Evolutionary conservation across 768 basidiomycete species (phyloP).

Genomic region (Kwoniella botswanensis): DNA sequence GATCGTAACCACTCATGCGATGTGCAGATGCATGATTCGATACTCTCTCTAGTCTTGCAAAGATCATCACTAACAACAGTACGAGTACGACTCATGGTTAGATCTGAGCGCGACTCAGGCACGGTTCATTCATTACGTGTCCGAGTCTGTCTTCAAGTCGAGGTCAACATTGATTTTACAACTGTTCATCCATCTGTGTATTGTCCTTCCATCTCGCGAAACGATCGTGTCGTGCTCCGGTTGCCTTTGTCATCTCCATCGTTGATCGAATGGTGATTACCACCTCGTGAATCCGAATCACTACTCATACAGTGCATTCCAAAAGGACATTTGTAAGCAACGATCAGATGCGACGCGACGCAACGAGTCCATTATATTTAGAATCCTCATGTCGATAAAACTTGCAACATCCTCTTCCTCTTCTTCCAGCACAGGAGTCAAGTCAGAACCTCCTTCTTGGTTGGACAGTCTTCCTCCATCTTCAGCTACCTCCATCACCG

Average conservation of each 20-base stretch:
- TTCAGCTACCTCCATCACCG: background rate
- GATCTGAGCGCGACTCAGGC: constrained; percentile 3
- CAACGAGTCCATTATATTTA: background rate
- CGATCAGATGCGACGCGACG: background rate
- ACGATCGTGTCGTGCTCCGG: too few relatives aligned
- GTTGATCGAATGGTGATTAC: too few relatives aligned
- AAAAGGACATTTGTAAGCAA: background rate
- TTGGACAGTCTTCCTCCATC: background rate
- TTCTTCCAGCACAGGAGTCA: background rate
- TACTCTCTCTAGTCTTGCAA: too few relatives aligned
- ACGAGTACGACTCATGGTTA: background rate
- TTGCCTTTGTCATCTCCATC: too few relatives aligned
- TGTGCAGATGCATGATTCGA: too few relatives aligned
- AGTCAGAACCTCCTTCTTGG: background rate
- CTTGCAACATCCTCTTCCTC: background rate
- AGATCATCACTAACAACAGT: too few relatives aligned
- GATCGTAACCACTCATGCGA: too few relatives aligned
- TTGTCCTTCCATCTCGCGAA: background rate
- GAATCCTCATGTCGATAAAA: background rate
- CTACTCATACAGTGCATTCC: background rate
- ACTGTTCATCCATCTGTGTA: background rate
- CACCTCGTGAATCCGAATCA: background rate
- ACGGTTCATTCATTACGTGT: background rate
- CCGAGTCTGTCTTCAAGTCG: background rate
- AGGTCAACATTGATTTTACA: background rate